Conservation (phyloP, 495 filamentous ascomycete genomes). For the Penicillium parvum region DNA sequence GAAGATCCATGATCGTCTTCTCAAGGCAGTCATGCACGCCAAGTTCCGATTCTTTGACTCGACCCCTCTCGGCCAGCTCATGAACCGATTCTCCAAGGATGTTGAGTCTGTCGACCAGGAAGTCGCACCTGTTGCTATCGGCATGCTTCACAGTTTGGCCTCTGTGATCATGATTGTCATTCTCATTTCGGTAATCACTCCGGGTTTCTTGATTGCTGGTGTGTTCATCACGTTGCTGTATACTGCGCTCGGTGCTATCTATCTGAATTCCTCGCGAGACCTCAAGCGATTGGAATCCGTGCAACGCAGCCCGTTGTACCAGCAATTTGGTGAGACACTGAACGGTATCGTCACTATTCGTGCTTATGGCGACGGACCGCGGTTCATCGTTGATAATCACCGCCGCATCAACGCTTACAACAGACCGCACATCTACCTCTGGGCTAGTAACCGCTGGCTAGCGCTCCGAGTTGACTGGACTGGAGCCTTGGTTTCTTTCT, state of each 20-base stretch:
- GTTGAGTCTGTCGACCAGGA: conserved; percentile 95
- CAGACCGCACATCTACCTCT: conserved; percentile 91
- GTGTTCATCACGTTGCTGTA: conserved; percentile 83
- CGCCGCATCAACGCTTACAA: conserved; percentile 82
- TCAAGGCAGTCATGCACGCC: conserved; percentile 76
- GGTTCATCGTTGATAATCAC: conserved; percentile 93
- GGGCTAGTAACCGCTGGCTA: conserved; percentile 98
- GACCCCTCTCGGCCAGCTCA: conserved; percentile 92
- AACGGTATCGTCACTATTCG: conserved; percentile 96
- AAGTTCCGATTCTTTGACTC: conserved; percentile 98
- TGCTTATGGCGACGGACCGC: conserved; percentile 89
- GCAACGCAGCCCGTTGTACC: conserved; percentile 90
- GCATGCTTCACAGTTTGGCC: conserved; percentile 61
- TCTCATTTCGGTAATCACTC: conserved; percentile 89
- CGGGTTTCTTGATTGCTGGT: conserved; percentile 83
- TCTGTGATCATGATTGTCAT: conserved; percentile 84
- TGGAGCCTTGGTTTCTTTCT: conserved; percentile 90
- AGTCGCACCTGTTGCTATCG: conserved; percentile 83
- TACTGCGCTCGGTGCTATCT: conserved; percentile 77
- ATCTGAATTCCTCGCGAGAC: conserved; percentile 85
- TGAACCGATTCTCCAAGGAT: conserved; percentile 99
- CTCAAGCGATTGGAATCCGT: conserved; percentile 94
- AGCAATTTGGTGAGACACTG: conserved; percentile 96
- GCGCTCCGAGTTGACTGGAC: conserved; percentile 86
- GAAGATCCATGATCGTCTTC: conserved; percentile 74